These are phyloP conservation scores for Annona squamosa DNA, from an alignment of 164 flowering plant genomes.

Conservation along the genomic window DNA sequence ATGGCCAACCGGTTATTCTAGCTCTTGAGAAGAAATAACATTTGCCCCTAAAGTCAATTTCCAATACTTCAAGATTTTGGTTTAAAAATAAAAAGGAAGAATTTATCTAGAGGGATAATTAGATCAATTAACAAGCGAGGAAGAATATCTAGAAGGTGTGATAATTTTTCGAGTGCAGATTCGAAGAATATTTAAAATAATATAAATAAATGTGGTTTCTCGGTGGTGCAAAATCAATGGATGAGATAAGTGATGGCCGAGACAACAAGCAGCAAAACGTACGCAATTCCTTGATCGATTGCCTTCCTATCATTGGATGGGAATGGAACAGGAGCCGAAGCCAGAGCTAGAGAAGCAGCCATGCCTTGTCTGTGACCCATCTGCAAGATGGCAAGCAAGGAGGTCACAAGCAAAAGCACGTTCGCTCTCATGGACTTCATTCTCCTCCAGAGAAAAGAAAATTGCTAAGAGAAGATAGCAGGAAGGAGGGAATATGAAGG, in stretches of 20 bases:
- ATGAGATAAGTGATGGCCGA: slow-evolving; percentile 49
- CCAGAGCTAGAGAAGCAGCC: slow-evolving; percentile 14
- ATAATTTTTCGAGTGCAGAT: neutral
- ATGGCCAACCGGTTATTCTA: no score
- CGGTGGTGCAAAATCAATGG: slow-evolving; percentile 27
- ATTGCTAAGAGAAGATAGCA: no score
- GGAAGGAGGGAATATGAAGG: no score
- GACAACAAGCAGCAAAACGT: slow-evolving; percentile 42
- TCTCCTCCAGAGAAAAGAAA: neutral
- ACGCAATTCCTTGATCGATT: slow-evolving; percentile 64
- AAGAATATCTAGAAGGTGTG: neutral
- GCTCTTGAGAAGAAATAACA: no score
- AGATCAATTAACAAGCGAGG: no score
- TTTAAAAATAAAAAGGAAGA: no score
- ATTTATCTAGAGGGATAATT: no score
- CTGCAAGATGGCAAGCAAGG: slow-evolving; percentile 13
- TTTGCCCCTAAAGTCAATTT: no score
- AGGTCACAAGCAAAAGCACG: slow-evolving; percentile 3
- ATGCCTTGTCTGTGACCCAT: slow-evolving; percentile 12
- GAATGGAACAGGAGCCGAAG: neutral
- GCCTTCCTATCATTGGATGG: slow-evolving; percentile 27
- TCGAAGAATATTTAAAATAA: neutral
- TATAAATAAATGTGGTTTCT: neutral
- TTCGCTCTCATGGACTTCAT: slow-evolving; percentile 12
- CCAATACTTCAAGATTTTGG: no score